Evolutionary conservation across 495 filamentous ascomycete genomes (phyloP), one percentile per base, ranked within the genome.

Genomic region (Articulospora tetracladia): DNA sequence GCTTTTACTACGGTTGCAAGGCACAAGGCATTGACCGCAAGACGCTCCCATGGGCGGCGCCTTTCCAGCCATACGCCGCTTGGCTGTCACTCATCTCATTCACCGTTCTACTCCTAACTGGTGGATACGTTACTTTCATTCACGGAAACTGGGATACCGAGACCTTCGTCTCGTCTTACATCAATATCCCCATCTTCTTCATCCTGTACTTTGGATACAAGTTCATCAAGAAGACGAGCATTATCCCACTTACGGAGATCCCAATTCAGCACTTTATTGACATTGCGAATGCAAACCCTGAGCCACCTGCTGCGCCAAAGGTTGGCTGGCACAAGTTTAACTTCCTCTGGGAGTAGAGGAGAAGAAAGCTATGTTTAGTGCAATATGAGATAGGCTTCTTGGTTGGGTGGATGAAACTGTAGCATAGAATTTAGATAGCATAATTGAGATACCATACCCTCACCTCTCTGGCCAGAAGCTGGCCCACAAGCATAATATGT

Each of bases 1-100:
- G 68, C 27, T 87, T 86, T 70, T 81, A 80, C 64, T 76, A 78
- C 30, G 83, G 82, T 1, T 71, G 83, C 17, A 75, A 76, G 7
- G 76, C 77, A 4, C 84, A 86, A 59, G 80, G 79, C 0, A 78
- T 88, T 50, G 74, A 79, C 36, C 76, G 81, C 44, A 70, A 69
- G 36, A 75, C 72, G 1, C 70, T 90, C 11, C 77, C 83, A 17
- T 88, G 83, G 73, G 79, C 79, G 39, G 77, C 81, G 6, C 80
- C 79, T 1, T 72, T 82, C 22, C 85, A 88, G 68, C 86, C 86
- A 11, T 88, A 82, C 65, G 71, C 77, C 8, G 83, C 84, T 0
- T 89, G 80, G 76, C 69, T 79, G 26, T 75, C 80, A 7, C 72
- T 89, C 61, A 67, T 74, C 47, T 85, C 81, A 61, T 88, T 84